Conservation (phyloP, 129 eudicot species). For the Apium graveolens region DNA sequence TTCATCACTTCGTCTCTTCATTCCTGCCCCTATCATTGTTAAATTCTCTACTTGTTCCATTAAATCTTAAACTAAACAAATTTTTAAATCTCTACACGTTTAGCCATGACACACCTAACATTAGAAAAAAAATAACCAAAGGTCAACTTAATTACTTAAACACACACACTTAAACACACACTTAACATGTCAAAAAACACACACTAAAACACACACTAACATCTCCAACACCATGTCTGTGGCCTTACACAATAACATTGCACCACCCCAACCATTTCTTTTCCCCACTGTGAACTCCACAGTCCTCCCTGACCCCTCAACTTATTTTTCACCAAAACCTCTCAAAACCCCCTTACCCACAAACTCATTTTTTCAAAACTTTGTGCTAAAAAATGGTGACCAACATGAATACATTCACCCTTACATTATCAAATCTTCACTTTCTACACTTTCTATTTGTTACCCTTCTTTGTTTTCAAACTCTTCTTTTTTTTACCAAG, state of each 20-base stretch:
- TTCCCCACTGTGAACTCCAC: constrained; percentile 63
- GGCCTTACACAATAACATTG: not conserved
- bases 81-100: not conserved
- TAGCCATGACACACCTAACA: too few species aligned
- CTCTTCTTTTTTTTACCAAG: constrained; percentile 50
- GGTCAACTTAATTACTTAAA: not conserved
- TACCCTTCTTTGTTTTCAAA: constrained; percentile 64
- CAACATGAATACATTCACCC: constrained; percentile 95
- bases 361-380: constrained; percentile 82
- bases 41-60: not conserved
- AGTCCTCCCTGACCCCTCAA: constrained; percentile 72
- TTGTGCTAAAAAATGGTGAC: constrained; percentile 78
- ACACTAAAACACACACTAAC: not conserved
- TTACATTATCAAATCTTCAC: constrained; percentile 55
- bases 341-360: constrained; percentile 77
- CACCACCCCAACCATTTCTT: constrained; percentile 30
- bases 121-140: not conserved
- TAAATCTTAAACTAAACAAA: not conserved
- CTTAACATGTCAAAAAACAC: not conserved
- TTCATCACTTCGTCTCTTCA: too few species aligned
- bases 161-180: too few species aligned
- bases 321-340: constrained; percentile 56
- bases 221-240: constrained; percentile 24
- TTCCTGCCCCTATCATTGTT: not conserved
- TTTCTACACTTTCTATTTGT: constrained; percentile 54